Conservation (phyloP, 148 eudicot species). For the Camellia granthamiana region DNA sequence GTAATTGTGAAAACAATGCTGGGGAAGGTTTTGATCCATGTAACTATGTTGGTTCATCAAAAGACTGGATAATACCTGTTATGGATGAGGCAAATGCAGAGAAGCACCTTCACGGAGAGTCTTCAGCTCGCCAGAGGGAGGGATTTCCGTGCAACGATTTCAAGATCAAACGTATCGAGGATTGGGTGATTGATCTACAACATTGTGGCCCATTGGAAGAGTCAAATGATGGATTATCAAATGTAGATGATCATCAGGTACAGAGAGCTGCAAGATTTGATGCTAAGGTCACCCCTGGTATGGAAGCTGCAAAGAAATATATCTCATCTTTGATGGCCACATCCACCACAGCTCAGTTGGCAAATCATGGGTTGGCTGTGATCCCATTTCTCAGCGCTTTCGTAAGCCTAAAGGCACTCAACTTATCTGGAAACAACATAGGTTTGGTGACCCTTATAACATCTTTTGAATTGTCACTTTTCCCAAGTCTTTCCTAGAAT, state of each 20-base stretch:
- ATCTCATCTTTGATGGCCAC: slow-evolving; percentile 69
- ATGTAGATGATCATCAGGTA: slow-evolving; percentile 24
- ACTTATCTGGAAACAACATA: slow-evolving; percentile 88
- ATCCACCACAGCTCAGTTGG: slow-evolving; percentile 67
- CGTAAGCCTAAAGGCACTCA: slow-evolving; percentile 72
- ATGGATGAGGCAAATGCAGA: slow-evolving; percentile 36
- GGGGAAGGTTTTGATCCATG: slow-evolving; percentile 42
- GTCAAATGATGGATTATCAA: slow-evolving; percentile 26
- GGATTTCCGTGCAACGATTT: slow-evolving; percentile 47
- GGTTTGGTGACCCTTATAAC: slow-evolving; percentile 40
- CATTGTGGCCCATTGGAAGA: slow-evolving; percentile 58
- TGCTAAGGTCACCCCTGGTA: slow-evolving; percentile 48
- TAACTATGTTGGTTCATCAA: slow-evolving; percentile 59
- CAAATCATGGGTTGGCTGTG: slow-evolving; percentile 85
- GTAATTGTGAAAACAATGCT: slow-evolving; percentile 33
- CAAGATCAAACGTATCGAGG: slow-evolving; percentile 61
- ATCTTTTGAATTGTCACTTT: neutral
- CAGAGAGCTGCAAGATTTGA: slow-evolving; percentile 31
- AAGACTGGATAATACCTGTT: slow-evolving; percentile 79
- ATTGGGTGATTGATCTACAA: slow-evolving; percentile 79
- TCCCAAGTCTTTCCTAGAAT: neutral
- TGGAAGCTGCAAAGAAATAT: slow-evolving; percentile 76
- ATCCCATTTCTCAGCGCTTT: slow-evolving; percentile 88
- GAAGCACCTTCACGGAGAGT: slow-evolving; percentile 30
- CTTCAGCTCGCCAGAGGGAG: slow-evolving; percentile 36